phyloP scores from a whole-genome alignment of 2,329 filamentous ascomycete genomes.

The Ilyonectria sp. region DNA sequence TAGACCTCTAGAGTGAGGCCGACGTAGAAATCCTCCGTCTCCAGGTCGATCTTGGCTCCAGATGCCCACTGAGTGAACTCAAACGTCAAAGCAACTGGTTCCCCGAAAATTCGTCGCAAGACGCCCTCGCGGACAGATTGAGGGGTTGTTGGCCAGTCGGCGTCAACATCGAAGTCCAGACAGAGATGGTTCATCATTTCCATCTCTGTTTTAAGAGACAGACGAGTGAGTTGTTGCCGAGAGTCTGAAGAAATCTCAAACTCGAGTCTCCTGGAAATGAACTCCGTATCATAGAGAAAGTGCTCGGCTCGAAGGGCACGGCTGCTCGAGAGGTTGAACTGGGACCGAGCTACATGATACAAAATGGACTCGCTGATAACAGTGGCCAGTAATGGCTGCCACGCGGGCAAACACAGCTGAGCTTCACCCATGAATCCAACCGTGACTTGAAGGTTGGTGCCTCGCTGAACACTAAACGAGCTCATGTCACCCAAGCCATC shows the following conservation, averaged over 20 bases:
- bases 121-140: constrained; percentile 28
- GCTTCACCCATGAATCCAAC: constrained; percentile 29
- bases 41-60: constrained; percentile 21
- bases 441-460: constrained; percentile 3
- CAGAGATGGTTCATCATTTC: constrained; percentile 33
- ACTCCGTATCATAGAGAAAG: constrained; percentile 20
- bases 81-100: constrained; percentile 13
- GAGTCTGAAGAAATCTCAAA: constrained; percentile 27
- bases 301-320: constrained; percentile 33
- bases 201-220: constrained; percentile 32
- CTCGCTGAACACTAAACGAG: constrained; percentile 15
- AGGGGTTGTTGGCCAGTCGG: constrained; percentile 25
- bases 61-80: constrained; percentile 28
- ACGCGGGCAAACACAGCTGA: constrained; percentile 17
- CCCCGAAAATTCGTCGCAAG: constrained; percentile 24
- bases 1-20: constrained; percentile 26
- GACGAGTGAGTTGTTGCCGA: constrained; percentile 19
- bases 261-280: constrained; percentile 28
- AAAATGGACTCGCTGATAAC: constrained; percentile 24
- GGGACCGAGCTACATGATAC: constrained; percentile 32
- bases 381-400: constrained; percentile 24
- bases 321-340: constrained; percentile 22
- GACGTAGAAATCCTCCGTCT: constrained; percentile 29
- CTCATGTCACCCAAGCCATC: constrained; percentile 10
- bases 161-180: constrained; percentile 29